These are phyloP conservation scores for Haematococcus lacustris DNA, from an alignment of 139 green algal genomes.

Conservation along the genomic window DNA sequence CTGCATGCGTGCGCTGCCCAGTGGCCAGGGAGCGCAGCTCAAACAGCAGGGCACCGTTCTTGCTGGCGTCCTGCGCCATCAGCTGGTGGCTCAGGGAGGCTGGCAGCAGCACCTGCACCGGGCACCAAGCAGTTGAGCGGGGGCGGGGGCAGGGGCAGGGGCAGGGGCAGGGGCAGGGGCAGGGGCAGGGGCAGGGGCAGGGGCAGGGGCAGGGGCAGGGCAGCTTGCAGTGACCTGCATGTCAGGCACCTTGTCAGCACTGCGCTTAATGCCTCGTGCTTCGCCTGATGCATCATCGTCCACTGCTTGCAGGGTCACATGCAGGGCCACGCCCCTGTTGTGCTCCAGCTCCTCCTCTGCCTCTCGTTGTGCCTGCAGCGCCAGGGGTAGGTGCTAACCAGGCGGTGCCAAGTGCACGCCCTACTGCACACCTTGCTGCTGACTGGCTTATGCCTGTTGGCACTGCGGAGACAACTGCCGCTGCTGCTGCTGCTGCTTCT, in stretches of 20 bases:
- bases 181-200: background rate
- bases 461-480: background rate
- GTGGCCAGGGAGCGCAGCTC: constrained; percentile 28
- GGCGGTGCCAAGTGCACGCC: background rate
- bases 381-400: too few species aligned
- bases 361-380: background rate
- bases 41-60: constrained; percentile 75
- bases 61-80: constrained; percentile 60
- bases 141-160: background rate
- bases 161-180: background rate
- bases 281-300: constrained; percentile 43
- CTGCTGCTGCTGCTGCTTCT: background rate
- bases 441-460: too few species aligned
- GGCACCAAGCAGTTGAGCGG: background rate
- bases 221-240: too few species aligned
- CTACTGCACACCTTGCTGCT: too few species aligned
- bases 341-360: constrained; percentile 21
- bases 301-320: constrained; percentile 33
- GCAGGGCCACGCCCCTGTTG: constrained; percentile 54
- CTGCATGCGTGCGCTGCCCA: constrained; percentile 36
- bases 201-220: background rate
- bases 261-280: too few species aligned
- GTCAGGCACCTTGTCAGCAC: constrained; percentile 65
- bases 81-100: constrained; percentile 44
- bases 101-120: constrained; percentile 64